phyloP scores from a whole-genome alignment of 345 rosid species.

The Noccaea caerulescens region DNA sequence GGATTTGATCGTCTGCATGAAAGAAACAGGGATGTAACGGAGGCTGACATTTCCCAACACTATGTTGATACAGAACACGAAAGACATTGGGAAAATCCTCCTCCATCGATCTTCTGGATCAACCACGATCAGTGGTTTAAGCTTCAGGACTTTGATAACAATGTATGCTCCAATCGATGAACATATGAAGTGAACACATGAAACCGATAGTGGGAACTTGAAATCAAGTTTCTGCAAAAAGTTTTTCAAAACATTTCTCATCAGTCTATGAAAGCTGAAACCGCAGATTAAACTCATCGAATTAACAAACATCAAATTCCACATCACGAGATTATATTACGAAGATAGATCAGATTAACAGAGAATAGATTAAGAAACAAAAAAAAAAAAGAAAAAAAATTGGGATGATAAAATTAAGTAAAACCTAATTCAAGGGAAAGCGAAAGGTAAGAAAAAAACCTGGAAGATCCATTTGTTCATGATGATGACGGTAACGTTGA shows the following conservation, averaged over 20 bases:
- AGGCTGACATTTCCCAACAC: conserved; percentile 96
- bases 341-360: conserved; percentile 35
- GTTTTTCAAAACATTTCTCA: conserved; percentile 1
- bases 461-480: conserved; percentile 99
- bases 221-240: conserved; percentile 83
- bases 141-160: conserved; percentile 83
- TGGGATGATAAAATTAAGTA: not conserved
- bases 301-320: not conserved
- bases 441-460: conserved; percentile 45
- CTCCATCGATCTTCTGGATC: conserved; percentile 97
- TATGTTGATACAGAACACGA: conserved; percentile 94
- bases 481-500: conserved; percentile 95
- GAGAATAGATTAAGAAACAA: not conserved
- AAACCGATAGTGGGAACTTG: conserved; percentile 93
- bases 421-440: conserved; percentile 10
- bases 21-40: conserved; percentile 95
- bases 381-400: conserved; percentile 11
- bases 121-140: conserved; percentile 84
- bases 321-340: not conserved
- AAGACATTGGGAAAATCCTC: conserved; percentile 98
- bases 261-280: not conserved
- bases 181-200: conserved; percentile 95
- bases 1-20: conserved; percentile 99
- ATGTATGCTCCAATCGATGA: conserved; percentile 94
- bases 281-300: not conserved